Evolutionary conservation across 1,284 basidiomycete species (phyloP).

Genomic region (Naganishia albida): DNA sequence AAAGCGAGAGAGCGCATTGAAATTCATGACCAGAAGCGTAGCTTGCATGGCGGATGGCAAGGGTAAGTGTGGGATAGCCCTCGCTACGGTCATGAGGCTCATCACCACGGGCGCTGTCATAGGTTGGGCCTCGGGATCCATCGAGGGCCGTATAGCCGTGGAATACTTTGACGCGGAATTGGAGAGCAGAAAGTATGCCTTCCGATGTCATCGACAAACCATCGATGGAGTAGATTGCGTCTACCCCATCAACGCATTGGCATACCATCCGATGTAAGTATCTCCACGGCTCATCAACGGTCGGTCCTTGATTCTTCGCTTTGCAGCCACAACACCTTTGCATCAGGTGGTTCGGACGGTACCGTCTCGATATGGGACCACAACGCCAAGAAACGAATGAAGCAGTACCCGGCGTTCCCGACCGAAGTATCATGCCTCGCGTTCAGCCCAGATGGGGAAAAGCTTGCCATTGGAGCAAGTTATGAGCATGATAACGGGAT

Average conservation of each 20-base stretch:
- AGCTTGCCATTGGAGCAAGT: slow-evolving; percentile 76
- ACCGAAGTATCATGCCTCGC: slow-evolving; percentile 70
- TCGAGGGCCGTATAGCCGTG: slow-evolving; percentile 94
- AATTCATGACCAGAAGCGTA: slow-evolving; percentile 89
- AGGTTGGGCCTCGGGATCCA: slow-evolving; percentile 92
- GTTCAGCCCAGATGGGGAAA: slow-evolving; percentile 79
- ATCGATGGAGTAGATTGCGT: slow-evolving; percentile 92
- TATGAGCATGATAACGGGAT: slow-evolving; percentile 85
- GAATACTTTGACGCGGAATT: slow-evolving; percentile 89
- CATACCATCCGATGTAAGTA: slow-evolving; percentile 84
- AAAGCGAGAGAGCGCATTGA: slow-evolving; percentile 85
- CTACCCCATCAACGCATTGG: slow-evolving; percentile 94
- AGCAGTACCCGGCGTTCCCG: slow-evolving; percentile 79
- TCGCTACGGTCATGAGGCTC: not conserved
- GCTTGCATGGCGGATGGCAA: slow-evolving; percentile 90
- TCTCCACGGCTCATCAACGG: slow-evolving; percentile 1
- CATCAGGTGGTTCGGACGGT: slow-evolving; percentile 87
- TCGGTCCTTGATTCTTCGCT: not conserved
- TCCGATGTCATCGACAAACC: slow-evolving; percentile 92
- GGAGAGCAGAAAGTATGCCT: slow-evolving; percentile 93
- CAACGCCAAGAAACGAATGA: slow-evolving; percentile 89
- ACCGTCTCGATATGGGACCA: slow-evolving; percentile 96
- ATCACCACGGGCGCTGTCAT: slow-evolving; percentile 6
- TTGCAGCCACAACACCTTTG: slow-evolving; percentile 85
- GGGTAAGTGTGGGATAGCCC: slow-evolving; percentile 59